Evolutionary conservation across 805 yeast genomes (phyloP).

Genomic region (Saccharomycopsis fermentans): DNA sequence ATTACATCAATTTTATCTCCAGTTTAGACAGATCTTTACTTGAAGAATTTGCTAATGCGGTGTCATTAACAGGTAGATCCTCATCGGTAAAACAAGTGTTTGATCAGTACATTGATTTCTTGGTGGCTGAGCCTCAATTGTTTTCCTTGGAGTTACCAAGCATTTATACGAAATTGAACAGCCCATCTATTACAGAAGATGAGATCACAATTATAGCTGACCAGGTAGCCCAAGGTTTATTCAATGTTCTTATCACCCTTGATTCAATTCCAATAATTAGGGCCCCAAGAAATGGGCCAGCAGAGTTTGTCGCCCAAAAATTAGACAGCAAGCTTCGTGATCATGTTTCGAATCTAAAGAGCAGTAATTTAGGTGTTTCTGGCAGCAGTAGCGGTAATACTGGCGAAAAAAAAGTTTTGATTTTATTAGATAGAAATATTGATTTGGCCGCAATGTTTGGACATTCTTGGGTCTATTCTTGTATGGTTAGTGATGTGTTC

Average conservation of each 20-base stretch:
- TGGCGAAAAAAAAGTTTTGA: constrained; percentile 51
- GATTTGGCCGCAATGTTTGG: constrained; percentile 91
- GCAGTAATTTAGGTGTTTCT: constrained; percentile 3
- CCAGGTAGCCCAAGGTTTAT: constrained; percentile 66
- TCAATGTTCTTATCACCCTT: constrained; percentile 67
- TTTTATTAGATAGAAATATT: constrained; percentile 77
- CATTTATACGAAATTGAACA: constrained; percentile 60
- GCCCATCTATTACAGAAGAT: constrained; percentile 64
- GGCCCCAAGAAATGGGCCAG: constrained; percentile 88
- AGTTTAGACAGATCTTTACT: constrained; percentile 65
- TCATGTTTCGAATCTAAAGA: constrained; percentile 58
- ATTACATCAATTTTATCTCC: constrained; percentile 80
- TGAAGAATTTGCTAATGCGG: constrained; percentile 81
- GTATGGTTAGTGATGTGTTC: constrained; percentile 90
- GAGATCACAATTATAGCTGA: constrained; percentile 61
- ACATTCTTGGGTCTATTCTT: constrained; percentile 97
- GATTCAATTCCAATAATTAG: constrained; percentile 83
- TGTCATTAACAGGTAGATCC: constrained; percentile 62
- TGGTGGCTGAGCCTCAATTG: constrained; percentile 86
- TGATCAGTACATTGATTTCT: constrained; percentile 88
- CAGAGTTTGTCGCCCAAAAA: constrained; percentile 84
- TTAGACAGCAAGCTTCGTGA: constrained; percentile 79
- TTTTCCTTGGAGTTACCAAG: constrained; percentile 65
- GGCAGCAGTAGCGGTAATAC: constrained; percentile 18
- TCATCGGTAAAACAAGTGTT: constrained; percentile 73